These are phyloP conservation scores for Bruguiera hainesii DNA, from an alignment of 441 rosid genomes.

Conservation along the genomic window DNA sequence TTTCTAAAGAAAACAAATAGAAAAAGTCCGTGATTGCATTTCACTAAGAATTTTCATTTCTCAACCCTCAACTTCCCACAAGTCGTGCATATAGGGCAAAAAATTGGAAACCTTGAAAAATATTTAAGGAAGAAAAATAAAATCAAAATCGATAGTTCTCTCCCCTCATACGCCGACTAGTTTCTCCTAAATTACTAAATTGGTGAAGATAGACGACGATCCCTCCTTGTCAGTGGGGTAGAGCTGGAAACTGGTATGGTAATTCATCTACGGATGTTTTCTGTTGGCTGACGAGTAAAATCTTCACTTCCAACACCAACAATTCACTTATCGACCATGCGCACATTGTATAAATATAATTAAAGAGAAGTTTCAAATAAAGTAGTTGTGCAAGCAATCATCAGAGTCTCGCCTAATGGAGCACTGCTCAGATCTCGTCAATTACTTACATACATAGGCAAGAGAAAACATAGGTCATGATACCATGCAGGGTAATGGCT, in stretches of 20 bases:
- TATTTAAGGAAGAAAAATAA: conserved; percentile 2
- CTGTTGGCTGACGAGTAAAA: conserved; percentile 8
- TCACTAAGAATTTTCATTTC: conserved; percentile 51
- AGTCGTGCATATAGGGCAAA: conserved; percentile 21
- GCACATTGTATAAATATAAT: conserved; percentile 53
- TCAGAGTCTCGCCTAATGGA: too few relatives aligned
- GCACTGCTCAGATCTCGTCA: too few relatives aligned
- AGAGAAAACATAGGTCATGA: too few relatives aligned
- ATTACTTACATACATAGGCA: too few relatives aligned
- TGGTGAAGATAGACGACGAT: conserved; percentile 21
- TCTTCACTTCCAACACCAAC: conserved; percentile 62
- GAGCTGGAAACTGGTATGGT: conserved; percentile 25
- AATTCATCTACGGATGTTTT: conserved; percentile 29
- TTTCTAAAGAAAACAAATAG: background rate
- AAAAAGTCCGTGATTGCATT: too few relatives aligned
- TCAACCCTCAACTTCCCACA: conserved; percentile 41
- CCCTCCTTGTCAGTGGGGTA: conserved; percentile 10
- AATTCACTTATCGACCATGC: conserved; percentile 62
- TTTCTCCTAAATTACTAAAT: conserved; percentile 16
- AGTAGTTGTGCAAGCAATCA: background rate
- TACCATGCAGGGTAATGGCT: too few relatives aligned
- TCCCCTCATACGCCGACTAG: conserved; percentile 23
- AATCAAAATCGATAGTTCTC: conserved; percentile 27
- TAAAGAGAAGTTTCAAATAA: background rate
- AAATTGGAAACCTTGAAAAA: conserved; percentile 15